A percentile compares a stretch with the other conserved stretches of the same genome.
Conservation (phyloP, 176 grass and related monocot genomes). For the Eleusine coracana region DNA sequence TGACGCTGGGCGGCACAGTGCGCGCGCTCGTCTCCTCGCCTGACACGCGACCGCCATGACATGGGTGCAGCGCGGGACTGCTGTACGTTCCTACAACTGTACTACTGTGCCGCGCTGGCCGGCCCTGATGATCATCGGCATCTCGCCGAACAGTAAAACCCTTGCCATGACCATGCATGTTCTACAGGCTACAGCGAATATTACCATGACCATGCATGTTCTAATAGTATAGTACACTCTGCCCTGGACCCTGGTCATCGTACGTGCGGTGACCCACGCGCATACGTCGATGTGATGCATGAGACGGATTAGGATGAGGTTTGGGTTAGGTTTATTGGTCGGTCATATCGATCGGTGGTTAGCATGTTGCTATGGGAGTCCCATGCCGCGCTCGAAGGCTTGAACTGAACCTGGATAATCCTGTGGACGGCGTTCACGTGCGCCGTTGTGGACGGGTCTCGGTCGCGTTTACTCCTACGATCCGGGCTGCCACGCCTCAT, state of each 20-base stretch:
- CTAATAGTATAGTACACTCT: no score
- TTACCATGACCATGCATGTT: not conserved
- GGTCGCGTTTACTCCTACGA: conserved; percentile 26
- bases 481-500: not conserved
- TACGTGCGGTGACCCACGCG: no score
- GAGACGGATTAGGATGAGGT: no score
- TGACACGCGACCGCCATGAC: not conserved
- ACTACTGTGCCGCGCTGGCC: not conserved
- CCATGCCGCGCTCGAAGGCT: not conserved
- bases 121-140: not conserved
- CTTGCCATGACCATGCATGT: not conserved
- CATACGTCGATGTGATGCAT: no score
- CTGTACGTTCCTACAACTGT: not conserved
- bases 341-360: not conserved
- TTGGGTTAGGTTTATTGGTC: not conserved
- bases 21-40: not conserved
- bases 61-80: not conserved
- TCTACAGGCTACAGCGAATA: no score
- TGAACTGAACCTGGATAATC: not conserved
- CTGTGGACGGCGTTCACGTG: not conserved
- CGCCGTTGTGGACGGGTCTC: conserved; percentile 7
- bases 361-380: conserved; percentile 16
- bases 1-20: conserved; percentile 2
- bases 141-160: conserved; percentile 2
- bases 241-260: not conserved